Conservation (phyloP, 1,139 yeast species). For the Blastobotrys elegans region DNA sequence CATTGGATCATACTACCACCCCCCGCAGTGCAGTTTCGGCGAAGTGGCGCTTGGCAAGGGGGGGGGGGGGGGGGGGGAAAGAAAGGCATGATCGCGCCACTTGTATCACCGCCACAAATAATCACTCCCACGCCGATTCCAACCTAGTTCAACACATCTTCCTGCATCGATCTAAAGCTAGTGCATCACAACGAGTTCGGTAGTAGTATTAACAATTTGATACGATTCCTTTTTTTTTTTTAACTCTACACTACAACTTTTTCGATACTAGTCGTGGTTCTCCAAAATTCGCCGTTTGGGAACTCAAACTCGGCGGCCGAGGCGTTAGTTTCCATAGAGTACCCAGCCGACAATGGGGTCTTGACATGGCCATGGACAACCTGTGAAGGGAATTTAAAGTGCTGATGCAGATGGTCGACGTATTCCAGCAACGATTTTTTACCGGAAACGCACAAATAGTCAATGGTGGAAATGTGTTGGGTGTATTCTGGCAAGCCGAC, state of each 20-base stretch:
- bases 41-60: too few relatives aligned
- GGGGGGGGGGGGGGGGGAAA: too few relatives aligned
- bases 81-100: too few relatives aligned
- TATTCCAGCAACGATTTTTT: conserved; percentile 33
- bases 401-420: conserved; percentile 35
- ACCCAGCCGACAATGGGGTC: conserved; percentile 38
- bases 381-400: conserved; percentile 34
- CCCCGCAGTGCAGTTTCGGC: too few relatives aligned
- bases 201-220: too few relatives aligned
- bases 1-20: too few relatives aligned
- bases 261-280: conserved; percentile 3
- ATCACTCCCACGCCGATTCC: too few relatives aligned
- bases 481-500: conserved; percentile 41
- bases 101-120: too few relatives aligned
- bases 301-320: conserved; percentile 33
- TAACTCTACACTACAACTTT: conserved; percentile 1
- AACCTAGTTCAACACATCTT: too few relatives aligned
- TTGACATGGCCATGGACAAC: conserved; percentile 36
- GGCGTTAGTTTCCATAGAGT: conserved; percentile 36
- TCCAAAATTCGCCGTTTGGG: conserved; percentile 39
- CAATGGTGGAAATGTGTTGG: conserved; percentile 39
- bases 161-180: too few relatives aligned
- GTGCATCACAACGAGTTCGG: too few relatives aligned
- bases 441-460: conserved; percentile 37
- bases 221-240: too few relatives aligned